phyloP scores from a whole-genome alignment of 2,329 filamentous ascomycete species.

The Cladosporium oxysporum region DNA sequence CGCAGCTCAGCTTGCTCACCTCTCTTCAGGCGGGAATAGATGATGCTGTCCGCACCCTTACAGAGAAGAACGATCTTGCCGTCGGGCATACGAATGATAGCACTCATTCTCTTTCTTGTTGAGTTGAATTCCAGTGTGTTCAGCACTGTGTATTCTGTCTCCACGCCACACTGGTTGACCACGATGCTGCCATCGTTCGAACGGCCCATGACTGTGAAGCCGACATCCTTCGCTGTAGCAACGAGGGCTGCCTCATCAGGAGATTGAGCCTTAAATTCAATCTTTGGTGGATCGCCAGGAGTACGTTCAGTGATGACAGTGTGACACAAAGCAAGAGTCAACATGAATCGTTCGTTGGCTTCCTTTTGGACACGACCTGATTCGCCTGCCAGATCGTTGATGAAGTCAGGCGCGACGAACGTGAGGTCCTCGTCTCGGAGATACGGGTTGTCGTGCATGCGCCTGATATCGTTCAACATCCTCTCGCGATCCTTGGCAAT shows the following conservation, averaged over 20 bases:
- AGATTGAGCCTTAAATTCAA: slow-evolving; percentile 95
- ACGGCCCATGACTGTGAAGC: slow-evolving; percentile 85
- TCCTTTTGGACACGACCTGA: slow-evolving; percentile 73
- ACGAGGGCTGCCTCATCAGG: slow-evolving; percentile 95
- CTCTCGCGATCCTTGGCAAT: slow-evolving; percentile 75
- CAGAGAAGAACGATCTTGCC: slow-evolving; percentile 88
- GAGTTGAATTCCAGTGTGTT: slow-evolving; percentile 99
- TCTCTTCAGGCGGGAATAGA: slow-evolving; percentile 84
- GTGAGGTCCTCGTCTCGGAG: slow-evolving; percentile 86
- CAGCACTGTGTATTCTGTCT: slow-evolving; percentile 80
- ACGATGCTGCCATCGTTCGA: slow-evolving; percentile 73
- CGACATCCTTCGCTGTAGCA: slow-evolving; percentile 89
- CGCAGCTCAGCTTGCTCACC: slow-evolving; percentile 86
- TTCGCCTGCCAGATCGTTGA: slow-evolving; percentile 76
- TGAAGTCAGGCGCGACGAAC: slow-evolving; percentile 87
- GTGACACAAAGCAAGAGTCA: slow-evolving; percentile 92
- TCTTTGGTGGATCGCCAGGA: slow-evolving; percentile 85
- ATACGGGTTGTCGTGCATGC: slow-evolving; percentile 85
- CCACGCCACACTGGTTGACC: slow-evolving; percentile 82
- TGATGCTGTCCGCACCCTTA: slow-evolving; percentile 96
- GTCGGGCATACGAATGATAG: slow-evolving; percentile 92
- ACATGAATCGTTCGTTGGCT: slow-evolving; percentile 88
- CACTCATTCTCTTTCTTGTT: slow-evolving; percentile 94
- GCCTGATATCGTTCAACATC: slow-evolving; percentile 72
- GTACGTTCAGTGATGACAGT: slow-evolving; percentile 90